Evolutionary conservation across 805 yeast genomes (phyloP).

Genomic region (Yarrowia sp.): DNA sequence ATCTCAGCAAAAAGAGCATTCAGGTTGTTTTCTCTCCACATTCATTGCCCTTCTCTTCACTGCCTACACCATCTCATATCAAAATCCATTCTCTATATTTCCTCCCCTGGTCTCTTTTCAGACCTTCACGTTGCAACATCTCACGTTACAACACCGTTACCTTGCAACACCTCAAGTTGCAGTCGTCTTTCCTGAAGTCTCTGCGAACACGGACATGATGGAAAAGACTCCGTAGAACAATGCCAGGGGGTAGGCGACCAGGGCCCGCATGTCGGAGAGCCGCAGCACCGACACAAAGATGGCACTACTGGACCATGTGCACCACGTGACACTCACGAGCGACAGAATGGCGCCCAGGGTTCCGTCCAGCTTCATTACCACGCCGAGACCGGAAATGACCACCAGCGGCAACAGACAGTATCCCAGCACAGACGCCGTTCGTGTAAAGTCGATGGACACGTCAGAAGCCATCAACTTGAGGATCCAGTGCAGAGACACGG

Average conservation of each 20-base stretch:
- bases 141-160: too few relatives aligned
- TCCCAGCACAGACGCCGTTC: conserved; percentile 91
- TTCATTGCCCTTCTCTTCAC: too few relatives aligned
- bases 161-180: too few relatives aligned
- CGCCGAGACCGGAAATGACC: conserved; percentile 72
- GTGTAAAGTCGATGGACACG: conserved; percentile 55
- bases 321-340: conserved; percentile 78
- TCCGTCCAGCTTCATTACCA: conserved; percentile 72
- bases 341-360: conserved; percentile 74
- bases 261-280: conserved; percentile 81
- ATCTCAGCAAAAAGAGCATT: too few relatives aligned
- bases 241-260: conserved; percentile 91
- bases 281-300: conserved; percentile 86
- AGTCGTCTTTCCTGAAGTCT: conserved; percentile 40
- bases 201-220: conserved; percentile 88
- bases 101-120: not conserved
- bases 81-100: conserved; percentile 19
- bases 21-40: too few relatives aligned
- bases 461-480: conserved; percentile 81
- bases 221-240: conserved; percentile 95
- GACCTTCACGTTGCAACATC: too few relatives aligned
- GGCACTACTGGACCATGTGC: conserved; percentile 92
- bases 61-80: not conserved
- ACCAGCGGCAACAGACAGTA: conserved; percentile 93
- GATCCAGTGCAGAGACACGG: conserved; percentile 79